Evolutionary conservation across 208 protist species (phyloP).

Genomic region (Phytomonas francai): DNA sequence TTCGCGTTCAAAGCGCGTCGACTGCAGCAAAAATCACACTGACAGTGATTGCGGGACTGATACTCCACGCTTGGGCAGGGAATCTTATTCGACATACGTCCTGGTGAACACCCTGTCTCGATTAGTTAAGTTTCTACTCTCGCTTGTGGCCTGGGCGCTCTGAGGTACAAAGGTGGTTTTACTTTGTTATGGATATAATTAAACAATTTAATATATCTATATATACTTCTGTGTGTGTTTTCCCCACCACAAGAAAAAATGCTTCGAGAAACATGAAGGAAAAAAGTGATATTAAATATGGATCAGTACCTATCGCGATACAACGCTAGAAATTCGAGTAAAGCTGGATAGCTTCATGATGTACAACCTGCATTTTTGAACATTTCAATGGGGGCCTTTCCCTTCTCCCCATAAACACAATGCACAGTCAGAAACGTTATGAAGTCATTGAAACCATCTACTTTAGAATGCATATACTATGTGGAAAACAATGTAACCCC

Average conservation of each 20-base stretch:
- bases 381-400: neutral
- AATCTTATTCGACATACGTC: constrained; percentile 55
- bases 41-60: constrained; percentile 76
- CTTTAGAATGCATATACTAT: neutral
- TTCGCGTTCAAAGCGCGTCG: constrained; percentile 70
- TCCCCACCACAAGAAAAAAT: neutral
- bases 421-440: neutral
- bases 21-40: constrained; percentile 83
- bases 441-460: neutral
- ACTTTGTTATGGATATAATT: neutral
- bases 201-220: neutral
- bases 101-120: neutral
- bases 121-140: neutral
- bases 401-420: neutral
- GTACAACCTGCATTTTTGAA: neutral
- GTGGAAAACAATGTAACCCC: neutral
- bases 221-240: neutral
- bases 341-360: neutral
- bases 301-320: neutral
- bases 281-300: neutral
- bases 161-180: neutral
- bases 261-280: neutral
- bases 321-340: neutral
- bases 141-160: neutral
- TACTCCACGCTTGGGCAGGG: constrained; percentile 52